Evolutionary conservation across 768 basidiomycete species (phyloP), one percentile per base, ranked within the genome.

Genomic region (Collybia nuda): DNA sequence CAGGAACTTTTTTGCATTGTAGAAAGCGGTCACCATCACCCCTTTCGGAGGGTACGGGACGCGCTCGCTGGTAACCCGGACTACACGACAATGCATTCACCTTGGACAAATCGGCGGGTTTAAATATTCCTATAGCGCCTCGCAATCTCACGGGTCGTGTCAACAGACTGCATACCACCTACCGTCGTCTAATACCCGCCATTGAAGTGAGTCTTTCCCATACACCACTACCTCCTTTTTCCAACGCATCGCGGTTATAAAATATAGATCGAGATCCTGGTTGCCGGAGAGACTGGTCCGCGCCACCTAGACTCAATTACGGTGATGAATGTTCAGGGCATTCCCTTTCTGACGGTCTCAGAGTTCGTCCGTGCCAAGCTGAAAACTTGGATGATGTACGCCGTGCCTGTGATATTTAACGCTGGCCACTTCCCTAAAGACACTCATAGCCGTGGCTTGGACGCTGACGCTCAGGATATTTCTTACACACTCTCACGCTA

Each of bases 281-380:
- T 86, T 15, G 88, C 88, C 47, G 90, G 90, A 23, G 90, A 91
- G 68, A 79, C 82, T 44, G 90, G 90, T 2, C 90, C 90, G 40
- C 85, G 88, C 43, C 79, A 78, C 57, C 76, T 92, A 40, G 85
- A 91, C 68, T 62, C 70, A 45, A 72, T 79, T 26, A 90, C 85
- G 2, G 81, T 85, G 49, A 86, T 85, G 77, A 77, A 69, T 50
- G 63, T 93, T 18, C 82, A 84, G 49, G 79, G 81, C 18, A 71
- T 93, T 5, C 91, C 90, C 8, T 93, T 93, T 73, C 69, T 93
- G 58, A 84, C 85, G n/a, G 73, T 88, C 52, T 90, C 90, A 36
- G 90, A 93, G 66, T 93, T 93, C 69, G 70, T 93, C 60, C 78
- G 90, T 59, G 90, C 89, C 40, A 93, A 93, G 73, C 74, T 93